phyloP scores from a whole-genome alignment of 1,139 yeast genomes.

The Saccharomyces hybrid region DNA sequence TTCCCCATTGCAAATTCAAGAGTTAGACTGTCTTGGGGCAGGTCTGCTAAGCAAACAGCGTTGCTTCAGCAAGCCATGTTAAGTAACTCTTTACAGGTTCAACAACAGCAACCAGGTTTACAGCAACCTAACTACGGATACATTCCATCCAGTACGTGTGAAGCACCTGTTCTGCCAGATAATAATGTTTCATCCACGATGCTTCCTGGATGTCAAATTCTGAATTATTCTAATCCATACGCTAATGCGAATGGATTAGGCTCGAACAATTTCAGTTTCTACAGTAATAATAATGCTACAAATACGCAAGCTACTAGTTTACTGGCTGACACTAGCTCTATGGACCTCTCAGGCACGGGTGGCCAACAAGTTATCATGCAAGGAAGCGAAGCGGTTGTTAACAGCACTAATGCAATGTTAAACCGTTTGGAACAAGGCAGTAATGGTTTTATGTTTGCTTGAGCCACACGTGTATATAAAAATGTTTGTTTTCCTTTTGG shows the following conservation, averaged over 20 bases:
- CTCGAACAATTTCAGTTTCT: conserved; percentile 2
- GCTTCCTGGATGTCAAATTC: conserved; percentile 12
- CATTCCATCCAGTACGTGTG: background rate
- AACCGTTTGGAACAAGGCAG: conserved; percentile 25
- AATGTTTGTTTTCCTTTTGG: background rate
- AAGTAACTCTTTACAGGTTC: conserved; percentile 7
- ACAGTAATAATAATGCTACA: background rate
- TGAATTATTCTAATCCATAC: conserved; percentile 3
- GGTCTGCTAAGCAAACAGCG: conserved; percentile 27
- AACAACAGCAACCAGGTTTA: conserved; percentile 11
- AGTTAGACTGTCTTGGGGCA: conserved; percentile 68
- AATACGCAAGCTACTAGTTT: background rate
- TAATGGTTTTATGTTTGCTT: conserved; percentile 22
- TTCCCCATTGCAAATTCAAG: conserved; percentile 61
- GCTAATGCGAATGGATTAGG: background rate
- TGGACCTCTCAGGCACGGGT: conserved; percentile 3
- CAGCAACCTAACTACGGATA: conserved; percentile 11
- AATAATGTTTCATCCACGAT: conserved; percentile 4
- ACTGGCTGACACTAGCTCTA: background rate
- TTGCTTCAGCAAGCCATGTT: conserved; percentile 12
- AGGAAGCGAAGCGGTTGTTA: conserved; percentile 5
- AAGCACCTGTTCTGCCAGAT: background rate
- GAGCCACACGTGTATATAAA: conserved; percentile 2
- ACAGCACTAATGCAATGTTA: conserved; percentile 12
- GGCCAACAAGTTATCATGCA: conserved; percentile 5